Base-by-base conservation (phyloP, 495 filamentous ascomycete genomes). In the Aspergillus ostianus region DNA sequence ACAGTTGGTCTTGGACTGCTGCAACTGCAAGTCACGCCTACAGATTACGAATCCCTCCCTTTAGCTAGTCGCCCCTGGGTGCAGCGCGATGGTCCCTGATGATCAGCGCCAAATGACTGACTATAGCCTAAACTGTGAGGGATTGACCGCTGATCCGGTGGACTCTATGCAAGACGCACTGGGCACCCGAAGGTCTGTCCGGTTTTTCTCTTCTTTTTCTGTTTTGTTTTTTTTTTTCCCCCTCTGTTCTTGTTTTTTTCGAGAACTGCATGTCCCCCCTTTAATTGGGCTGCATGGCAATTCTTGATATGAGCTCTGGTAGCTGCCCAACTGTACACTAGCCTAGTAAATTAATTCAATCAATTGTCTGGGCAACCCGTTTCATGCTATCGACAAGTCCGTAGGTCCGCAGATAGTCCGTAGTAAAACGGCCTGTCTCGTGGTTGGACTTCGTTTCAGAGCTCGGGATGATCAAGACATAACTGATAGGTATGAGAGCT, bases 1-100 rank as follows among this genome's bases (percentile, higher is more conserved):
- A 47, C 27, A 20, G n/a, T n/a, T n/a, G n/a, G n/a, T n/a, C n/a
- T 57, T 57, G 47, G 47, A 57, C 26, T 30, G 23, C n/a, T 47
- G 29, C 51, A 32, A 10, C n/a, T 47, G 29, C 51, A 32, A 10
- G 23, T 15, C 19, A 27, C 29, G n/a, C 51, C 29, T 51, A 20
- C 41, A 53, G 49, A 49, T 59, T 59, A 59, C 57, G 57, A 59
- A 53, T 59, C 12, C 50, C 10, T 41, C 45, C 45, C 44, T 60
- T 30, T 50, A 32, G 36, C 41, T 53, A 41, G 20, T 15, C 20
- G 20, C 48, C 57, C 57, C 51, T 53, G 51, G 51, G 20, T 49
- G 30, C 52, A 54, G 45, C 10, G 21, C 17, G 17, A 12, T 19
- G 19, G 57, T 59, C 57, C 57, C 57, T 59, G 57, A 53, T 59